These are phyloP conservation scores for Quaeritorhiza haematococci DNA, from an alignment of 371 early-diverging fungal genomes.

Conservation along the genomic window DNA sequence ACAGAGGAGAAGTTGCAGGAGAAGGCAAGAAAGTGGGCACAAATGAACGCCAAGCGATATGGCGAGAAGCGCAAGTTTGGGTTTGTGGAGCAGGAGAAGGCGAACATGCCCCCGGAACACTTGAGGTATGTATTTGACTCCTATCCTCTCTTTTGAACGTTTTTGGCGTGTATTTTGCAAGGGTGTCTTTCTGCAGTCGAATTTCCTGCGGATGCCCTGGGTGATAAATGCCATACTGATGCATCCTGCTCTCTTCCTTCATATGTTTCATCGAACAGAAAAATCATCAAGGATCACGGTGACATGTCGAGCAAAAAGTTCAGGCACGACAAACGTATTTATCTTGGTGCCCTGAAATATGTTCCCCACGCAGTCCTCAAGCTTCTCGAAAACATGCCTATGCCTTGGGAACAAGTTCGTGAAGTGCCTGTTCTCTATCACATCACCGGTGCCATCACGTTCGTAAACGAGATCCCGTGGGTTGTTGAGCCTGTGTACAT, in stretches of 20 bases:
- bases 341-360: constrained; percentile 96
- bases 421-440: constrained; percentile 97
- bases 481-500: constrained; percentile 94
- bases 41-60: constrained; percentile 85
- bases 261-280: constrained; percentile 23
- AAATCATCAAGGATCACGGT: constrained; percentile 94
- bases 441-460: constrained; percentile 96
- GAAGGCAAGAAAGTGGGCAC: constrained; percentile 73
- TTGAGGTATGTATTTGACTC: constrained; percentile 53
- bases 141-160: too few relatives aligned
- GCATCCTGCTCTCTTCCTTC: neutral
- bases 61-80: constrained; percentile 91
- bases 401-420: constrained; percentile 98
- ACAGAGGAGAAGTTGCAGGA: constrained; percentile 31
- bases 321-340: constrained; percentile 93
- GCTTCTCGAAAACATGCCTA: constrained; percentile 97
- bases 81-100: constrained; percentile 64
- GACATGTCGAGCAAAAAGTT: constrained; percentile 98
- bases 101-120: constrained; percentile 97
- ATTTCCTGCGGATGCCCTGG: too few relatives aligned
- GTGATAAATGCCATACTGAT: neutral
- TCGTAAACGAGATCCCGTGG: constrained; percentile 94
- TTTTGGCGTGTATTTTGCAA: too few relatives aligned
- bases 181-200: too few relatives aligned
- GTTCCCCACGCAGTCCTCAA: constrained; percentile 98